Conservation (phyloP, 2,329 filamentous ascomycete genomes). For the Aspergillus vadensis region DNA sequence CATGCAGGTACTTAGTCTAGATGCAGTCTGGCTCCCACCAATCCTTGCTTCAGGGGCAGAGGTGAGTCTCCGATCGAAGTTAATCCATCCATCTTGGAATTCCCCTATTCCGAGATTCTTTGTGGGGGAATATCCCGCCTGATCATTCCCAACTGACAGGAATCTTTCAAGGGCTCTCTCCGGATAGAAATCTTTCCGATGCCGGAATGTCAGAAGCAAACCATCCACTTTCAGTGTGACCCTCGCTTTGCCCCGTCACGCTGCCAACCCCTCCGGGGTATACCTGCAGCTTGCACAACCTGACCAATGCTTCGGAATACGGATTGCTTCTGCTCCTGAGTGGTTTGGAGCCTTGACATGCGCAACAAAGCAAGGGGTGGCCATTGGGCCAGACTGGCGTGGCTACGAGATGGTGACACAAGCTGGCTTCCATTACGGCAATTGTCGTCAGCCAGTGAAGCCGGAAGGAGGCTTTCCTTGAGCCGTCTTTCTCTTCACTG, state of each 20-base stretch:
- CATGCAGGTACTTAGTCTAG: background rate
- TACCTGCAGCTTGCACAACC: background rate
- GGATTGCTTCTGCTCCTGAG: background rate
- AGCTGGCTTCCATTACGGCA: background rate
- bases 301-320: background rate
- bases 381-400: background rate
- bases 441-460: background rate
- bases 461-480: background rate
- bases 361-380: background rate
- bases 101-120: background rate
- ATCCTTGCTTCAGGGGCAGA: background rate
- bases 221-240: background rate
- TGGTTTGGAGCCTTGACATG: background rate
- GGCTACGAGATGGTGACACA: background rate
- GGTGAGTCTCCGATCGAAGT: background rate
- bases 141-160: background rate
- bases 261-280: background rate
- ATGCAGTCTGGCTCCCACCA: background rate
- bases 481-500: background rate
- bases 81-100: background rate
- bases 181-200: background rate
- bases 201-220: background rate
- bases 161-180: background rate
- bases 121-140: background rate
- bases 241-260: background rate